phyloP scores from a whole-genome alignment of 352 stramenopile genomes.

The Globisporangium solare region DNA sequence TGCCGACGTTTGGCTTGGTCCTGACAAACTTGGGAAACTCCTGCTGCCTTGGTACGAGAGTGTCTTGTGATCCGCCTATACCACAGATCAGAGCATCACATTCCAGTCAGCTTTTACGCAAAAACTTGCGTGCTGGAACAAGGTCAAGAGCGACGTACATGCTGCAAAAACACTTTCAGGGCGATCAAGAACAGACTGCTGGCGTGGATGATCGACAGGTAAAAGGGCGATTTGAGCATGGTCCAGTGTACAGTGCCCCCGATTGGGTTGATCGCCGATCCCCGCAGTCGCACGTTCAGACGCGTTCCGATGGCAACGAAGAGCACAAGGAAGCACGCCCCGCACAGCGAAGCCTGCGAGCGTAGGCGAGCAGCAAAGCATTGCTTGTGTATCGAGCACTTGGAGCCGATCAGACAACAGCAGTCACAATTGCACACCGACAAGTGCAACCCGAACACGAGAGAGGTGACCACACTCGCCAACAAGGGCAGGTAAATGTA shows the following conservation, averaged over 20 bases:
- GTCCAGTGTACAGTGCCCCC: constrained; percentile 74
- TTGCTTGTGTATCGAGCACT: constrained; percentile 28
- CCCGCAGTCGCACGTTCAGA: constrained; percentile 63
- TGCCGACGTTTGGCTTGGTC: background rate
- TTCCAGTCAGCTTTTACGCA: background rate
- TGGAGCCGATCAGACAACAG: constrained; percentile 47
- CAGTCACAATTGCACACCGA: constrained; percentile 61
- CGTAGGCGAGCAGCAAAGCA: constrained; percentile 55
- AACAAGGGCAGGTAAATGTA: constrained; percentile 62
- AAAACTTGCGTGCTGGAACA: too few relatives aligned
- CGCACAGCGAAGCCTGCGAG: constrained; percentile 48
- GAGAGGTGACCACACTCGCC: constrained; percentile 26
- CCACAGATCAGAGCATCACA: too few relatives aligned
- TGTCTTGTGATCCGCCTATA: constrained; percentile 25
- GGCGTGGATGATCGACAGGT: constrained; percentile 52
- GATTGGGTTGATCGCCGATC: constrained; percentile 72
- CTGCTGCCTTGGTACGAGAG: background rate
- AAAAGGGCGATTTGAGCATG: constrained; percentile 62
- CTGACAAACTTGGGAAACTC: constrained; percentile 1
- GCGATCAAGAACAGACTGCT: constrained; percentile 54
- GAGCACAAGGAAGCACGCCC: constrained; percentile 35
- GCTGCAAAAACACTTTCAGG: constrained; percentile 78
- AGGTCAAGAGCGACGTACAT: constrained; percentile 23
- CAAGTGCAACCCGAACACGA: constrained; percentile 38
- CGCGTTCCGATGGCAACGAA: constrained; percentile 55